A percentile compares a stretch with the other conserved stretches of the same genome.
Conservation (phyloP, 1,284 basidiomycete genomes). For the Tranzscheliella williamsii region DNA sequence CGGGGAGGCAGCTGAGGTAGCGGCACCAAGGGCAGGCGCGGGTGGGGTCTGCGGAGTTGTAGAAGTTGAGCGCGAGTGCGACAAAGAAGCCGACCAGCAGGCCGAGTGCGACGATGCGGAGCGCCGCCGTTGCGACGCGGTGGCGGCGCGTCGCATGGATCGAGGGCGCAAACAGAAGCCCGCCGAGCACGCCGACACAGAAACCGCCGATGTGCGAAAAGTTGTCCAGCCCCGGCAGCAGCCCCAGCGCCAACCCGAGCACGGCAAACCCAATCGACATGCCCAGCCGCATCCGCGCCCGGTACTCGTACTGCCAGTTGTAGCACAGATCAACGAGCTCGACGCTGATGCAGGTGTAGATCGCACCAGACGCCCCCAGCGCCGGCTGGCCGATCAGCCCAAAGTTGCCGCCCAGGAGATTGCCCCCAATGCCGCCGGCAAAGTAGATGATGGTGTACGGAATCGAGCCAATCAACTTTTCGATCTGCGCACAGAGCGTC, state of each 20-base stretch:
- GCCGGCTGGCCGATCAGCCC: conserved; percentile 84
- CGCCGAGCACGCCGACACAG: conserved; percentile 67
- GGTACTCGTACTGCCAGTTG: conserved; percentile 77
- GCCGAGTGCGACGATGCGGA: conserved; percentile 74
- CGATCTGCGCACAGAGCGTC: conserved; percentile 75
- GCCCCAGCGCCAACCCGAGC: conserved; percentile 80
- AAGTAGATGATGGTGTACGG: conserved; percentile 83
- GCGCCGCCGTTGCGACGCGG: conserved; percentile 72
- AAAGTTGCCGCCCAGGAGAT: conserved; percentile 79
- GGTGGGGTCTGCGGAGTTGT: conserved; percentile 69
- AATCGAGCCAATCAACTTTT: conserved; percentile 67
- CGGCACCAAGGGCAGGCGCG: conserved; percentile 84
- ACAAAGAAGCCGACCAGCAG: conserved; percentile 79
- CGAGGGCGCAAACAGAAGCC: conserved; percentile 82
- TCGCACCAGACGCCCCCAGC: conserved; percentile 86
- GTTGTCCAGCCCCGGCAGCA: conserved; percentile 60
- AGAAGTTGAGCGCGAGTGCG: conserved; percentile 83
- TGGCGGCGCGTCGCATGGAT: conserved; percentile 75
- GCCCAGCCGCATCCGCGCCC: conserved; percentile 66
- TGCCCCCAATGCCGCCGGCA: conserved; percentile 81
- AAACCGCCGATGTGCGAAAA: conserved; percentile 64
- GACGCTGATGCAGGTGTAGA: conserved; percentile 87
- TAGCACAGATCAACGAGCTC: conserved; percentile 79
- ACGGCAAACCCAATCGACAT: conserved; percentile 82
- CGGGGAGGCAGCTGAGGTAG: conserved; percentile 53